A percentile compares a stretch with the other conserved stretches of the same genome.
phyloP scores from a whole-genome alignment of 106 monocot genomes.

The Dioscorea alata region DNA sequence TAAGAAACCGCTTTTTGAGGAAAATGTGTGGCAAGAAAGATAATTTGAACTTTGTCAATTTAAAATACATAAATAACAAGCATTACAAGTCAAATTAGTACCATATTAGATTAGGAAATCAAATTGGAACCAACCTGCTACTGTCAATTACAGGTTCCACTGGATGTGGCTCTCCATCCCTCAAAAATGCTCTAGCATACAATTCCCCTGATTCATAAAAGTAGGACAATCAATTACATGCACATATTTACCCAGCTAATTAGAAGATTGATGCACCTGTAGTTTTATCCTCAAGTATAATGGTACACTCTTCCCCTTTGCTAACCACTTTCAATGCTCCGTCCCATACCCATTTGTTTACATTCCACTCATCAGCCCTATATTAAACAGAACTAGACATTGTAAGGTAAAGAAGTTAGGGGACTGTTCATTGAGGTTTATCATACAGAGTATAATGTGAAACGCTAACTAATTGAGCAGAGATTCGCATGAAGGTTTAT shows the following conservation, averaged over 20 bases:
- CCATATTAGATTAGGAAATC: neutral
- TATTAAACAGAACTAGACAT: constrained; percentile 1
- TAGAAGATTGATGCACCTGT: constrained; percentile 44
- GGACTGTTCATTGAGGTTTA: too few relatives aligned
- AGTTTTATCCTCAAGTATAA: constrained; percentile 76
- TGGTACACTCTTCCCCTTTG: constrained; percentile 91
- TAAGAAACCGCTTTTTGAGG: neutral
- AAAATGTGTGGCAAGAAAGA: neutral
- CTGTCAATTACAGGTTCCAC: constrained; percentile 97
- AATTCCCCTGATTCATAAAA: constrained; percentile 63
- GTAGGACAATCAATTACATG: constrained; percentile 1
- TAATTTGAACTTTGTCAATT: neutral
- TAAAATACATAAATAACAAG: neutral
- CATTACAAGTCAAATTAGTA: too few relatives aligned
- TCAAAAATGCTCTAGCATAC: constrained; percentile 94
- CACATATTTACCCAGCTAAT: neutral
- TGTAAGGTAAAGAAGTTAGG: neutral
- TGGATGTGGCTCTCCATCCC: constrained; percentile 82
- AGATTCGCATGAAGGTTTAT: too few relatives aligned
- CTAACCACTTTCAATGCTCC: constrained; percentile 84
- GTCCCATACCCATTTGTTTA: constrained; percentile 99
- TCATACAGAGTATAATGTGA: too few relatives aligned
- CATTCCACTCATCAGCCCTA: constrained; percentile 99
- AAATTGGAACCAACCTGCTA: constrained; percentile 71
- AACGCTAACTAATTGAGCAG: too few relatives aligned